Base-by-base conservation (phyloP, 306 rosid genomes). In the Cajanus cajan region DNA sequence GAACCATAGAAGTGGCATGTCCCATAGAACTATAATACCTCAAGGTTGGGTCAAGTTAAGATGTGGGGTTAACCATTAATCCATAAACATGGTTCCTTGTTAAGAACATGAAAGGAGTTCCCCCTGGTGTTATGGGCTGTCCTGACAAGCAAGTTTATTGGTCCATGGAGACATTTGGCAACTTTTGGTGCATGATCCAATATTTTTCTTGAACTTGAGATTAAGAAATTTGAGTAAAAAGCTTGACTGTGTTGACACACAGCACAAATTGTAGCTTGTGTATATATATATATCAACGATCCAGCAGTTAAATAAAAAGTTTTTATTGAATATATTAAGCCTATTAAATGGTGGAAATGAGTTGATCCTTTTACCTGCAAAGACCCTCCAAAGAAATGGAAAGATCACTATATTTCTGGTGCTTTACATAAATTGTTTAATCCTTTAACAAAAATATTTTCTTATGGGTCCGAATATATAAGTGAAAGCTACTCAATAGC, bases 131-230 rank as follows among this genome's bases (percentile, higher is more conserved):
- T 70, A 15, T 28, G 59, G 59, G 41, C n/a, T 66, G 28, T 37
- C 2, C 21, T 33, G 31, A 68, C 55, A 24, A 24, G 14, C 15
- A 45, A 25, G 21, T 68, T 58, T 59, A 71, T 48, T 45, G 64
- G 34, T 39, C 58, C 63, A 14, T 72, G 58, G 73, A 62, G 68
- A 71, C 77, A 21, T 43, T 70, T 51, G 14, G 41, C 37, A 70
- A 36, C 54, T 15, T 22, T 19, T 22, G 52, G 40, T 14, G 18
- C 71, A 71, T 48, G 14, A 24, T 10, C 61, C 43, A 19, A 28
- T 33, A n/a, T 78, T 28, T 28, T 28, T 28, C 31, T 28, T 28
- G 31, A 28, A 28, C 31, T 28, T 28, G 31, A 28, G 31, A 28
- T 28, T 28, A 28, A 28, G 31, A 28, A 28, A 28, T 28, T 28